Conservation (phyloP, 305 asterid genomes). For the Fraxinus paxiana region DNA sequence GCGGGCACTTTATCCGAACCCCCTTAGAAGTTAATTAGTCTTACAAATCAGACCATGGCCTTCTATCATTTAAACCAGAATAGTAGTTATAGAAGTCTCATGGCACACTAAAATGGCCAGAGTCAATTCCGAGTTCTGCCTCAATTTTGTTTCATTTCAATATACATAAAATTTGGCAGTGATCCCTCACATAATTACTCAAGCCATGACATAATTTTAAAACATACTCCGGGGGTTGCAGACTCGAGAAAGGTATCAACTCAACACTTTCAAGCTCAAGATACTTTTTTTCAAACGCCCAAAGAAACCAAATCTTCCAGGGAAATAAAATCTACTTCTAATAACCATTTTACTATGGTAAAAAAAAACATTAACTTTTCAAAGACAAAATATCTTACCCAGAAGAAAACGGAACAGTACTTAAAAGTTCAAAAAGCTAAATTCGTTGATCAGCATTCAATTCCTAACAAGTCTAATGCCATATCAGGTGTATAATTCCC, state of each 20-base stretch:
- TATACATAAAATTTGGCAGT: neutral
- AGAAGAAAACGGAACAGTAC: slow-evolving; percentile 3
- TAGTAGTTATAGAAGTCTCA: neutral
- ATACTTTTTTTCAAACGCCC: neutral
- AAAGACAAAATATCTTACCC: slow-evolving; percentile 14
- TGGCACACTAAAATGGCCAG: neutral
- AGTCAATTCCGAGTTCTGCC: neutral
- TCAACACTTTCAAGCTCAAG: neutral
- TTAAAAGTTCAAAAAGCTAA: slow-evolving; percentile 19
- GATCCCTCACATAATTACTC: neutral
- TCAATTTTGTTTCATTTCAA: neutral
- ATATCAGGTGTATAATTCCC: slow-evolving; percentile 18
- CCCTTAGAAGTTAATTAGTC: neutral
- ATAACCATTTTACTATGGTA: neutral
- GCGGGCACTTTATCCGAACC: neutral
- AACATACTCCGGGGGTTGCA: neutral
- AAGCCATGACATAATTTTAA: neutral
- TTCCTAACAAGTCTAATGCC: slow-evolving; percentile 20
- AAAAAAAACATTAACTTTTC: neutral
- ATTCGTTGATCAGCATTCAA: slow-evolving; percentile 10
- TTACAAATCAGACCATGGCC: neutral
- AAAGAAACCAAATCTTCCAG: neutral
- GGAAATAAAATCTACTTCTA: neutral
- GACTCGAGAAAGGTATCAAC: neutral
- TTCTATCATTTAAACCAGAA: neutral